These are phyloP conservation scores for Monosporascus sp. DNA, from an alignment of 2,329 filamentous ascomycete genomes.

Conservation along the genomic window DNA sequence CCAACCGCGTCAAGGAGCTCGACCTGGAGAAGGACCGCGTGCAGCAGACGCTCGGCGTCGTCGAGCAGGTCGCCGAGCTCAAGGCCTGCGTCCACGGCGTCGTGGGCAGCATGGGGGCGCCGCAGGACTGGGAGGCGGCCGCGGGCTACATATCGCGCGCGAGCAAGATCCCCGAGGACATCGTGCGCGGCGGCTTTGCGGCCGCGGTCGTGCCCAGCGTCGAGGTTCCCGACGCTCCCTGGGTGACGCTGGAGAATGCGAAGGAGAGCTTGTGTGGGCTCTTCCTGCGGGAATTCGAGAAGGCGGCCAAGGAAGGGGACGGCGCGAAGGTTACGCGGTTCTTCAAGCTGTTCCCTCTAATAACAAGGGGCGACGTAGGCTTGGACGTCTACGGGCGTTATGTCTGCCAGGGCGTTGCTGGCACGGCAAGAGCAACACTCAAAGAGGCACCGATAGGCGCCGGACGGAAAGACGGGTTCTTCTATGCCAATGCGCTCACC, in stretches of 20 bases:
- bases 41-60: constrained; percentile 82
- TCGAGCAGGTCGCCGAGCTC: constrained; percentile 93
- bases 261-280: constrained; percentile 85
- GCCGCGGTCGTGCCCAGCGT: constrained; percentile 90
- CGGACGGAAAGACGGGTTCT: constrained; percentile 71
- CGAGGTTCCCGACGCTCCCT: constrained; percentile 88
- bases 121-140: constrained; percentile 97
- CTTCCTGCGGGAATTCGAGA: constrained; percentile 93
- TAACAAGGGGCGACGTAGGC: constrained; percentile 82
- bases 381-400: constrained; percentile 94
- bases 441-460: constrained; percentile 59
- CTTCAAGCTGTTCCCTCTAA: constrained; percentile 96
- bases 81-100: constrained; percentile 95
- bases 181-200: constrained; percentile 80
- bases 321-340: constrained; percentile 88
- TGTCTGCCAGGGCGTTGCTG: constrained; percentile 90
- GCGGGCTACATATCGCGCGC: constrained; percentile 85
- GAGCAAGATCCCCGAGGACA: constrained; percentile 71
- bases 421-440: constrained; percentile 73
- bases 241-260: constrained; percentile 78
- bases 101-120: constrained; percentile 91
- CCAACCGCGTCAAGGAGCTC: constrained; percentile 77
- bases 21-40: constrained; percentile 90
- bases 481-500: constrained; percentile 86
- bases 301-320: constrained; percentile 80